Conservation (phyloP, 2,329 filamentous ascomycete genomes). For the Colletotrichum gigasporum region DNA sequence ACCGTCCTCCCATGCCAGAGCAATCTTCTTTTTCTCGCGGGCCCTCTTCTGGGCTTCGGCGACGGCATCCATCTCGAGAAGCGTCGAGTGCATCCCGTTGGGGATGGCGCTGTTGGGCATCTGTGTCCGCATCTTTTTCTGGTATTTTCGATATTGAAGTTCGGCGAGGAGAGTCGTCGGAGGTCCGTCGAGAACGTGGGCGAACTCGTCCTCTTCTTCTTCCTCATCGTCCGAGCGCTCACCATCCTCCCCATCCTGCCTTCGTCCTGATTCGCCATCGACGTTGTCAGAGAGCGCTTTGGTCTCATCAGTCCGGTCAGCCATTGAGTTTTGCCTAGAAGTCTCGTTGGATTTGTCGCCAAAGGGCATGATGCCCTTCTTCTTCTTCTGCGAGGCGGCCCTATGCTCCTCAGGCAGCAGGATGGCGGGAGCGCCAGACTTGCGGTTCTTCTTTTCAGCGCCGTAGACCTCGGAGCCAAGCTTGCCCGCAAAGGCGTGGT, state of each 20-base stretch:
- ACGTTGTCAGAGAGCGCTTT: constrained; percentile 36
- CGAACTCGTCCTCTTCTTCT: constrained; percentile 44
- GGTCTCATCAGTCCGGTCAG: constrained; percentile 36
- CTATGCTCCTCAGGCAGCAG: constrained; percentile 35
- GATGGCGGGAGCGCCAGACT: constrained; percentile 41
- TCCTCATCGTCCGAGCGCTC: constrained; percentile 44
- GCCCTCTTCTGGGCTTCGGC: constrained; percentile 83
- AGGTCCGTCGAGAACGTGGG: constrained; percentile 63
- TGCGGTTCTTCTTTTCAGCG: constrained; percentile 54
- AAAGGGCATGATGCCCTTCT: constrained; percentile 60
- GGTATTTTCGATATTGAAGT: constrained; percentile 87
- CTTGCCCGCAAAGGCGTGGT: constrained; percentile 83
- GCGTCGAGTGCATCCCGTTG: constrained; percentile 87
- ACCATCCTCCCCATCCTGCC: constrained; percentile 41
- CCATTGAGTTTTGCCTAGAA: constrained; percentile 13
- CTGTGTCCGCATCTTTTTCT: constrained; percentile 82
- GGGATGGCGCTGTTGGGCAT: constrained; percentile 70
- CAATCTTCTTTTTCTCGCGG: constrained; percentile 79
- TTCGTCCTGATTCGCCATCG: constrained; percentile 38
- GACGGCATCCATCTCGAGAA: constrained; percentile 90
- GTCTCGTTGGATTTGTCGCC: constrained; percentile 46
- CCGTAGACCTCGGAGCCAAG: constrained; percentile 82
- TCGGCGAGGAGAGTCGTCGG: constrained; percentile 94
- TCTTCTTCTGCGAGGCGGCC: constrained; percentile 50
- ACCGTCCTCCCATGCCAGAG: constrained; percentile 88